Evolutionary conservation across 2,329 filamentous ascomycete genomes (phyloP), one percentile per base, ranked within the genome.

Genomic region (Blumeria hordei): DNA sequence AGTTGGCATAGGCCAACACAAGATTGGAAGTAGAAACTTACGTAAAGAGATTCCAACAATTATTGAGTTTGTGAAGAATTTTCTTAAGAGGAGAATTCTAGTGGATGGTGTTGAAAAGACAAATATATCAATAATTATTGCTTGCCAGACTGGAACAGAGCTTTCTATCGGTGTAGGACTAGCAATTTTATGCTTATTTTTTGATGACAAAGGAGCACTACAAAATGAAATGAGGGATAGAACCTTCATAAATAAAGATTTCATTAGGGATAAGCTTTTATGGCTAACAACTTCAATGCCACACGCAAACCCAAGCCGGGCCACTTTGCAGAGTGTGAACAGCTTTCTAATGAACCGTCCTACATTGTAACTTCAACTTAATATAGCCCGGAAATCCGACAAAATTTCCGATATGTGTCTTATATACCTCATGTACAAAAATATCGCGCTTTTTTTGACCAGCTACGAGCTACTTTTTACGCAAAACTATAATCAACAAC

Each of bases 261-360:
- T 83, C 53, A 88, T 96, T 64, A 82, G 85, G 61, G 77, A 80
- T 61, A 76, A 81, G 54, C 72, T 96, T 35, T 82, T 83, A n/a
- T 83, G 81, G 72, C 85, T 96, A 61, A 85, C 90, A 67, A 82
- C 80, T 5, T 78, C 77, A 0, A 81, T 83, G 64, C 83, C 88
- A 0, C 80, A 83, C 60, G 83, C 82, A 2, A 94, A 93, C 64
- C 88, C 90, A 0, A 88, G 81, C 58, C 74, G 92, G 37, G 75
- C 85, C 21, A 95, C 88, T 0, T 69, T 96, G 39, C 88, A 95
- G 67, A 90, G 86, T 60, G 83, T 96, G 5, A 95, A 96, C 67
- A 85, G 85, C 55, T 94, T 86, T 63, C 69, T 96, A 54, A 90
- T 96, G 79, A 67, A 69, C 32, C 8, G 53, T 28, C 21, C 21